Base-by-base conservation (phyloP, 1,139 yeast genomes). In the Saccharomyces pastorianus region DNA sequence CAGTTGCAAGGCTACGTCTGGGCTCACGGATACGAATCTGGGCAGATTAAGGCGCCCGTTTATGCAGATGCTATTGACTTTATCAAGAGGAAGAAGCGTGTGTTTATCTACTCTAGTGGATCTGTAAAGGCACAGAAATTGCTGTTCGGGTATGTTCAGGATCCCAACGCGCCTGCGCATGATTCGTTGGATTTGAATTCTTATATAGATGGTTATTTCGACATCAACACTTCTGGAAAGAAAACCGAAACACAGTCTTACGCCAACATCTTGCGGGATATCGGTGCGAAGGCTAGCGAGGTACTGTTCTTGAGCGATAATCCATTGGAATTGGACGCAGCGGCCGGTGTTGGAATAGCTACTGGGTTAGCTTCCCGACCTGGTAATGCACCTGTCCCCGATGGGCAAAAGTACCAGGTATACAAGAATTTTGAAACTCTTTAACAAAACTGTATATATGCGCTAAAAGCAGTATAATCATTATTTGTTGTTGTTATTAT, bases 31-130 rank as follows among this genome's bases (percentile, higher is more conserved):
- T 91, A 90, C 68, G 82, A 77, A 34, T 72, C 75, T 20, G 96
- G 96, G 1, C 83, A 81, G 58, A 76, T 91, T 58, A 76, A 75
- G 62, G 95, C 96, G 0, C 96, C 96, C 1, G 66, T 91, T 2
- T 91, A 82, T 65, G 64, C 65, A 0, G 98, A 91, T 68, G 93
- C 95, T 1, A 76, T 88, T 53, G 72, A 74, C 0, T 78, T 80
- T 51, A 80, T 90, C 54, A 63, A 73, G 53, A 54, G 63, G 1
- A 60, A 60, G 8, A 62, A 64, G 1, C 71, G 73, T 6, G 74
- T 88, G 0, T 88, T 77, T 66, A 89, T 91, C 20, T 91, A 91
- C 70, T 89, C 97, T 0, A 87, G 96, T n/a, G 98, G 98, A 0
- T 85, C 95, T 51, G 82, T 91, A 34, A 79, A 82, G 55, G 97